Evolutionary conservation across 805 yeast species (phyloP).

Genomic region (Diddensiella caesifluorescens): DNA sequence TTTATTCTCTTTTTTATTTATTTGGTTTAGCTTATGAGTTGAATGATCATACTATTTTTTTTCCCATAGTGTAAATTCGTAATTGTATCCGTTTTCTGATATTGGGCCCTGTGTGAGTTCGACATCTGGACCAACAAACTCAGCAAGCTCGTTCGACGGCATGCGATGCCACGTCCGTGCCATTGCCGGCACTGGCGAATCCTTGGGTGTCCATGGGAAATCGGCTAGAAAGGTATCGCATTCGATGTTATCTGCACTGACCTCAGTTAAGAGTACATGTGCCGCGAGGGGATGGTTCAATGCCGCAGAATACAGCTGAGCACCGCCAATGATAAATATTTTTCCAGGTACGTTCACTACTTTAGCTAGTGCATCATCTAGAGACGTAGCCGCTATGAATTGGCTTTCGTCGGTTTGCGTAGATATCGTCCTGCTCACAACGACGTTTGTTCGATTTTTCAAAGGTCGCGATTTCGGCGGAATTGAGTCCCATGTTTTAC

Average conservation of each 20-base stretch:
- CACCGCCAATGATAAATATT: conserved; percentile 88
- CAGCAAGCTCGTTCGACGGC: conserved; percentile 34
- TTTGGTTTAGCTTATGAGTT: not conserved
- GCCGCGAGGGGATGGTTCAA: conserved; percentile 42
- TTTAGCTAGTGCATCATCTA: conserved; percentile 39
- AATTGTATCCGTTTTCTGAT: conserved; percentile 48
- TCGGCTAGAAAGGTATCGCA: conserved; percentile 67
- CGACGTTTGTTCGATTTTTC: conserved; percentile 65
- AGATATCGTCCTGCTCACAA: conserved; percentile 50
- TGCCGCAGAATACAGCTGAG: conserved; percentile 68
- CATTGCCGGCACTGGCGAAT: too few species aligned
- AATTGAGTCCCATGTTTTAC: conserved; percentile 93
- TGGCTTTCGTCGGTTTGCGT: conserved; percentile 10
- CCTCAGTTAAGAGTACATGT: conserved; percentile 65
- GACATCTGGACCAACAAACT: conserved; percentile 35
- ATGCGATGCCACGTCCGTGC: conserved; percentile 29
- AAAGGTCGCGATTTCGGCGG: conserved; percentile 82
- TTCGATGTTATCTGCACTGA: conserved; percentile 38
- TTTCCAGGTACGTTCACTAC: conserved; percentile 36
- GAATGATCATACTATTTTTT: conserved; percentile 5
- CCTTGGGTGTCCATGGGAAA: conserved; percentile 16
- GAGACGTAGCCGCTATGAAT: conserved; percentile 38
- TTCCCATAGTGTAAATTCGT: conserved; percentile 57
- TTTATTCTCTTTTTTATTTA: conserved; percentile 9
- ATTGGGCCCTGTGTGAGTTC: conserved; percentile 30